A percentile compares a stretch with the other conserved stretches of the same genome.
Conservation (phyloP, 345 rosid species). For the Hibiscus syriacus region DNA sequence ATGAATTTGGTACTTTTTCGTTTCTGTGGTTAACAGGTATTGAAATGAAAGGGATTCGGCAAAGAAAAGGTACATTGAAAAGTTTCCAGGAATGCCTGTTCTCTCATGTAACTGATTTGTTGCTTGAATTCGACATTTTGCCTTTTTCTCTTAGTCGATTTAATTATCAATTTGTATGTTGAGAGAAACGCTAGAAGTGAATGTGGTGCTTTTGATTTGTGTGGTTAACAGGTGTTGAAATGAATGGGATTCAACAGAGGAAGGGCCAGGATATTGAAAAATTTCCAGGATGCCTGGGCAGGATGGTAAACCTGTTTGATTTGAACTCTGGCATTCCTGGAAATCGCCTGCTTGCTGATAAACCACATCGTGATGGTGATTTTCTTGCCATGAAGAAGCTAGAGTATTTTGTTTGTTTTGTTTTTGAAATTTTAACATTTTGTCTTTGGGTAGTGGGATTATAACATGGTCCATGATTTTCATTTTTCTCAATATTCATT, state of each 20-base stretch:
- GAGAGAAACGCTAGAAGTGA: neutral
- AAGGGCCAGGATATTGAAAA: conserved; percentile 45
- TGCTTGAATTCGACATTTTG: too few species aligned
- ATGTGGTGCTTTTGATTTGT: neutral
- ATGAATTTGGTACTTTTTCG: neutral
- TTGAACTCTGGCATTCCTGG: conserved; percentile 45
- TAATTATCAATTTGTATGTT: too few species aligned
- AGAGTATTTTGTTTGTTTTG: neutral
- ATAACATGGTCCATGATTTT: too few species aligned
- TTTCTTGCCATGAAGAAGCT: conserved; percentile 2
- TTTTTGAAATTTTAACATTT: neutral
- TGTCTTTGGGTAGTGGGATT: neutral
- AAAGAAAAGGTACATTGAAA: neutral
- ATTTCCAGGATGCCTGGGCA: conserved; percentile 57
- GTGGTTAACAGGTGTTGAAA: conserved; percentile 21
- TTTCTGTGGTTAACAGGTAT: conserved; percentile 28
- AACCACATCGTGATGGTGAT: conserved; percentile 57
- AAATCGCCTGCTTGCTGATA: conserved; percentile 36
- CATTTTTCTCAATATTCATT: too few species aligned
- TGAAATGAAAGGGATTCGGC: neutral
- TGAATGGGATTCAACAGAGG: conserved; percentile 45
- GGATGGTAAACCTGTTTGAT: conserved; percentile 60
- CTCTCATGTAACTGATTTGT: neutral
- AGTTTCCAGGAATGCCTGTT: neutral
- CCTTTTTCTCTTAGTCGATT: too few species aligned